Evolutionary conservation across 1,284 basidiomycete genomes (phyloP).

Genomic region (Ceratorhiza oryzae-sativae): DNA sequence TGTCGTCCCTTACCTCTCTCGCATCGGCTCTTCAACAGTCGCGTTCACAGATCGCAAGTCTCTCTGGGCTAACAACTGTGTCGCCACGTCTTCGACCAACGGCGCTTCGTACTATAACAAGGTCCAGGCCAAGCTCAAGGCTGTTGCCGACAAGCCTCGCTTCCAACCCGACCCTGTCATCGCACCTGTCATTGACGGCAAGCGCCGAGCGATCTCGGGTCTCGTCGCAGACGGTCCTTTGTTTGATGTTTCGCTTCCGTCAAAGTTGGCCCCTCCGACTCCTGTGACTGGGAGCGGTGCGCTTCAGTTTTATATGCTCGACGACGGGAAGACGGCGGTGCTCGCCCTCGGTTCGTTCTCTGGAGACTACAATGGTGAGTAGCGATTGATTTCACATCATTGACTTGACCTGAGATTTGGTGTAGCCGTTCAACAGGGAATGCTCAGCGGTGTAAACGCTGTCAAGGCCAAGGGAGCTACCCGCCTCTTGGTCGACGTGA

Average conservation of each 20-base stretch:
- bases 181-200: conserved; percentile 46
- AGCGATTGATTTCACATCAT: conserved; percentile 52
- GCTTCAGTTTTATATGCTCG: conserved; percentile 62
- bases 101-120: conserved; percentile 56
- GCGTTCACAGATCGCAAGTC: conserved; percentile 61
- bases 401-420: conserved; percentile 16
- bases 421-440: conserved; percentile 48
- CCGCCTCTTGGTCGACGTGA: conserved; percentile 65
- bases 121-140: conserved; percentile 20
- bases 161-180: conserved; percentile 60
- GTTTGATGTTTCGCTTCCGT: conserved; percentile 61
- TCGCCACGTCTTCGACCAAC: conserved; percentile 60
- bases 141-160: conserved; percentile 41
- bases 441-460: conserved; percentile 59
- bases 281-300: conserved; percentile 51
- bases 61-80: conserved; percentile 62
- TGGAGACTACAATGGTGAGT: conserved; percentile 48
- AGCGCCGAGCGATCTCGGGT: conserved; percentile 57
- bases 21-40: conserved; percentile 55
- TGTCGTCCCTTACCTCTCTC: conserved; percentile 64
- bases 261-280: conserved; percentile 54
- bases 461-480: conserved; percentile 61
- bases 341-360: conserved; percentile 67
- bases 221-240: conserved; percentile 59
- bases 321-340: conserved; percentile 64